Base-by-base conservation (phyloP, 2,329 filamentous ascomycete genomes). In the Mycosphaerella arachidis region DNA sequence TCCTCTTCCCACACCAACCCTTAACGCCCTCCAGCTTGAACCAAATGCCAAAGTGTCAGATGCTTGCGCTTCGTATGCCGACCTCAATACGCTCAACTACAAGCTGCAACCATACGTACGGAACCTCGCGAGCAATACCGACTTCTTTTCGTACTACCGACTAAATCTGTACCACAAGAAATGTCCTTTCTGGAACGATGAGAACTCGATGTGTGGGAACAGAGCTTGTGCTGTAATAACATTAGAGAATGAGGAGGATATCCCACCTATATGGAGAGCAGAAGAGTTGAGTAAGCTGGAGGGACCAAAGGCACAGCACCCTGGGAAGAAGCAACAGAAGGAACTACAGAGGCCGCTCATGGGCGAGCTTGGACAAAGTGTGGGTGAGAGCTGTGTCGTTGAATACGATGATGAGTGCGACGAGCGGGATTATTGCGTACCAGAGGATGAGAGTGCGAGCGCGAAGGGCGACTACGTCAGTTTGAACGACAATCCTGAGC, bases 371-470 rank as follows among this genome's bases (percentile, higher is more conserved):
- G 94, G 94, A 51, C 91, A 92, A 55, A 80, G 88, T 58, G 93
- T 97, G 0, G 92, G 91, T 55, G 94, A 99, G 79, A 96, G 91
- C 74, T 99, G 94, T 73, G 92, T 99, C 50, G 88, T 97, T 18
- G 94, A 99, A 77, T 96, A 96, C 72, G 93, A 97, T 70, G 93
- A 97, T 71, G 93, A 97, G 76, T 96, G 92, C 76, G 93, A 97
- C 77, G 90, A 97, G 67, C 85, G 94, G 66, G 94, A 99, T 74
- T 99, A 97, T 75, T 99, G 94, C 76, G 86, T 97, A 4, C 91
- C 92, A 0, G 94, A 99, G 69, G 94, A 99, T 72, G 92, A 97
- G 77, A 90, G 90, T 70, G 86, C 89, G 6, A 82, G 83, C 53
- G 89, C 84, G 9, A 96, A 96, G 75, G 94, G 94, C 45, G 94